Percentiles rank a stretch among this genome's conserved stretches.
These are phyloP conservation scores for Yarrowia galli DNA, from an alignment of 1,139 yeast species.

Conservation along the genomic window DNA sequence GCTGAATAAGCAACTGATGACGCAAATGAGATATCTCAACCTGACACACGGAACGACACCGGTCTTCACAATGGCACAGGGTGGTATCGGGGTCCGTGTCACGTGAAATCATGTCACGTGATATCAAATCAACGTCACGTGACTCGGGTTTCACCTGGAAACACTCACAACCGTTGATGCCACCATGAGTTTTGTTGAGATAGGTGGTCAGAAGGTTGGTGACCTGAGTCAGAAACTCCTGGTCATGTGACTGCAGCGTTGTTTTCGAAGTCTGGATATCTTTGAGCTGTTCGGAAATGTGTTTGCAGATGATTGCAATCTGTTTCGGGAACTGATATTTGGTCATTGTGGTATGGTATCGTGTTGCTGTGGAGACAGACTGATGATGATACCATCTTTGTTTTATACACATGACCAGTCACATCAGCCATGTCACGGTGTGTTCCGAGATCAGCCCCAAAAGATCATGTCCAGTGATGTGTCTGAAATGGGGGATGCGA, in stretches of 20 bases:
- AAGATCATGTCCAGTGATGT: not conserved
- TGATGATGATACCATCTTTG: too few relatives aligned
- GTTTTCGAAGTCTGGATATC: not conserved
- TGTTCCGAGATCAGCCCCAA: too few relatives aligned
- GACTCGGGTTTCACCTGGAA: not conserved
- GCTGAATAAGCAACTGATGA: not conserved
- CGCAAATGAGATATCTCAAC: constrained; percentile 1
- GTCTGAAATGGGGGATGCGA: not conserved
- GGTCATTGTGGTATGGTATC: not conserved
- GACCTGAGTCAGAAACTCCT: not conserved
- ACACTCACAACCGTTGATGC: not conserved
- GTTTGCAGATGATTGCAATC: constrained; percentile 13
- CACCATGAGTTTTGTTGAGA: not conserved
- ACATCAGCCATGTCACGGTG: not conserved
- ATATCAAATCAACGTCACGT: not conserved
- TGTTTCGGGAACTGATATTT: constrained; percentile 16
- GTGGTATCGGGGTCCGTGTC: constrained; percentile 2
- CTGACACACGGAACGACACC: constrained; percentile 9
- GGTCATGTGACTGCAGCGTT: not conserved
- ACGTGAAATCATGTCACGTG: not conserved
- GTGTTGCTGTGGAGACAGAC: not conserved
- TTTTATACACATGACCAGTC: not conserved
- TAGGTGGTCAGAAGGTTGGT: not conserved
- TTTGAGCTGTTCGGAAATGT: constrained; percentile 16
- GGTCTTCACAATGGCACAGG: constrained; percentile 1